A percentile compares a stretch with the other conserved stretches of the same genome.
Evolutionary conservation across 352 stramenopile genomes (phyloP).

Genomic region (Phytopythium delawarense): DNA sequence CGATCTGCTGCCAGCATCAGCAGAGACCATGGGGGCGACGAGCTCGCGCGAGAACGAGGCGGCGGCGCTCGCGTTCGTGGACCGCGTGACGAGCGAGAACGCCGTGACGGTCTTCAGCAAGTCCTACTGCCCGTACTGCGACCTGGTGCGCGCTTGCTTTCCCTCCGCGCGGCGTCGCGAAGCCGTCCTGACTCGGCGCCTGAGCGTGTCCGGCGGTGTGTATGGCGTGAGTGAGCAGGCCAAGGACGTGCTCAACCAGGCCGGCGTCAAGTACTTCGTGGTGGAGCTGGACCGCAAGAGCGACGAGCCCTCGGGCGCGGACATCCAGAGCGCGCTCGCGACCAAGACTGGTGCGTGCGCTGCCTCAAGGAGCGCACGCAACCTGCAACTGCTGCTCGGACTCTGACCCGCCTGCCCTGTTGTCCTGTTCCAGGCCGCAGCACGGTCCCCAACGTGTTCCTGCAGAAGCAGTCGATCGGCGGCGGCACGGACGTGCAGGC

Average conservation of each 20-base stretch:
- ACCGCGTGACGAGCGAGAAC: constrained; percentile 42
- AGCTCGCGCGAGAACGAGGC: constrained; percentile 43
- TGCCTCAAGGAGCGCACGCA: background rate
- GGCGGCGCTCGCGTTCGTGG: constrained; percentile 52
- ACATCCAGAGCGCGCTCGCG: constrained; percentile 87
- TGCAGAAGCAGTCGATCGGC: constrained; percentile 91
- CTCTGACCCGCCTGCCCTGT: background rate
- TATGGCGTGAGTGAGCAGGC: constrained; percentile 29
- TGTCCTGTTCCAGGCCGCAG: constrained; percentile 61
- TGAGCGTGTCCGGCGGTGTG: no score
- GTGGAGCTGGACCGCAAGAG: constrained; percentile 62
- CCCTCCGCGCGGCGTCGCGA: background rate
- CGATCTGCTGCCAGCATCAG: background rate
- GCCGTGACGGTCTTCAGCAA: constrained; percentile 89
- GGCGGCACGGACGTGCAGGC: constrained; percentile 92
- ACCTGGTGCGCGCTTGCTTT: constrained; percentile 23
- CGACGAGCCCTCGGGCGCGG: constrained; percentile 55
- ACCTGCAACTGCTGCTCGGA: no score
- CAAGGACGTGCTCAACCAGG: constrained; percentile 79
- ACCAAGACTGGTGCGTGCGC: constrained; percentile 69
- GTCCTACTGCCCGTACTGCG: constrained; percentile 93
- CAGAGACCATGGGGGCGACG: constrained; percentile 28
- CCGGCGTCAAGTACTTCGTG: constrained; percentile 49
- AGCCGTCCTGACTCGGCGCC: no score
- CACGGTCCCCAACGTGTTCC: constrained; percentile 97